phyloP scores from a whole-genome alignment of 805 yeast species.

The Lachancea sp. region DNA sequence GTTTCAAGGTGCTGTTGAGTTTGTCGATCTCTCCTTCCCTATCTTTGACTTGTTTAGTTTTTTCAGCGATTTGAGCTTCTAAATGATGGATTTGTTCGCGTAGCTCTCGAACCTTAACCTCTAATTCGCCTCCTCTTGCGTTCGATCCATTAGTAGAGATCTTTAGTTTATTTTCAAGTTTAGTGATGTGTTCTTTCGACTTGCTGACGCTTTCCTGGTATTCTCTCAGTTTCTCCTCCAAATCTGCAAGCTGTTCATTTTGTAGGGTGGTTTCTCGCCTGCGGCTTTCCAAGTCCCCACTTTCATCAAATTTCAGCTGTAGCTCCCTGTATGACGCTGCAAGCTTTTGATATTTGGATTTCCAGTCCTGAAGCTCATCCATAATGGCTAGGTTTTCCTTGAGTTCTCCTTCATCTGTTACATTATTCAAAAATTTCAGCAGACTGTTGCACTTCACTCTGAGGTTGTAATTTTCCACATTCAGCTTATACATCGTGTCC shows the following conservation, averaged over 20 bases:
- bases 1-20: neutral
- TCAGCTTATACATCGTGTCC: slow-evolving; percentile 18
- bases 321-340: slow-evolving; percentile 14
- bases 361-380: slow-evolving; percentile 22
- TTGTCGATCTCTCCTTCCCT: slow-evolving; percentile 10
- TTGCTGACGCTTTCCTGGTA: slow-evolving; percentile 3
- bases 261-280: slow-evolving; percentile 2
- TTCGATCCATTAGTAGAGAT: slow-evolving; percentile 4
- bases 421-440: slow-evolving; percentile 25
- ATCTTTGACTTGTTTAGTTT: slow-evolving; percentile 13
- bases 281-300: slow-evolving; percentile 3
- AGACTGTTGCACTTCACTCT: slow-evolving; percentile 26
- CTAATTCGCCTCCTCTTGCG: slow-evolving; percentile 10
- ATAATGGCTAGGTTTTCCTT: slow-evolving; percentile 17
- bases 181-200: slow-evolving; percentile 10
- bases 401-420: slow-evolving; percentile 23
- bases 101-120: slow-evolving; percentile 7
- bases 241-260: neutral
- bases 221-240: neutral
- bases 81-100: slow-evolving; percentile 13
- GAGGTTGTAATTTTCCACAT: slow-evolving; percentile 25
- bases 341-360: slow-evolving; percentile 12
- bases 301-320: slow-evolving; percentile 10
- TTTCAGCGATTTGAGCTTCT: slow-evolving; percentile 11
- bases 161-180: slow-evolving; percentile 5